Evolutionary conservation across 306 rosid genomes (phyloP), one percentile per base, ranked within the genome.

Genomic region (Benincasa hispida): DNA sequence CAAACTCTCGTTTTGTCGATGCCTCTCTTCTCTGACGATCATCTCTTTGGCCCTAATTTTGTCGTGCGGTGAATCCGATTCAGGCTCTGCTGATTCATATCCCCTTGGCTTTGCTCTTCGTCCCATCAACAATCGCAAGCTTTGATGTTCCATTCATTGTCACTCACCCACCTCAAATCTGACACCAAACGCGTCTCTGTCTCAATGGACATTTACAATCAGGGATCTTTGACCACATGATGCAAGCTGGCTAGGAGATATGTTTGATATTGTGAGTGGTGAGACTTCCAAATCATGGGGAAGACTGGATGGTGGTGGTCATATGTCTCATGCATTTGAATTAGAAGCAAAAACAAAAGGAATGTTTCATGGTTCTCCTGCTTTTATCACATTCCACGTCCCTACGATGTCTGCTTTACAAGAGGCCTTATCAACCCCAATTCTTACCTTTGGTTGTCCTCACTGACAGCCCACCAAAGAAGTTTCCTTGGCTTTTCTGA

Each of bases 141-240:
- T 84, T 96, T 0, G 99, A 94, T 37, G 90, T 83, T 0, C 99
- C 99, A 9, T 94, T 94, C 89, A 89, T 94, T 81, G 82, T 94
- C 25, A 90, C 97, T 94, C 79, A 90, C 82, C 77, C 79, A 97
- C 79, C 91, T 92, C 81, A 94, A 94, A 85, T 83, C 97, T 54
- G 99, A 96, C 79, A 83, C 85, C 60, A 97, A 94, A 78, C 94
- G 93, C 65, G 93, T 92, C 80, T 77, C 89, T 21, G 99, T 94
- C 79, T 76, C 97, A 82, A 82, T 94, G 83, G 97, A 94, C n/a
- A 84, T 94, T 86, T 94, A 88, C 88, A 94, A 94, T 77, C 97
- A 94, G 86, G 99, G 99, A 87, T 81, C 92, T 72, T 87, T 92
- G 82, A 47, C n/a, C n/a, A n/a, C n/a, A 80, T 4, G 99, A 92